Evolutionary conservation across 768 basidiomycete genomes (phyloP).

Genomic region (Lentinula lateritia): DNA sequence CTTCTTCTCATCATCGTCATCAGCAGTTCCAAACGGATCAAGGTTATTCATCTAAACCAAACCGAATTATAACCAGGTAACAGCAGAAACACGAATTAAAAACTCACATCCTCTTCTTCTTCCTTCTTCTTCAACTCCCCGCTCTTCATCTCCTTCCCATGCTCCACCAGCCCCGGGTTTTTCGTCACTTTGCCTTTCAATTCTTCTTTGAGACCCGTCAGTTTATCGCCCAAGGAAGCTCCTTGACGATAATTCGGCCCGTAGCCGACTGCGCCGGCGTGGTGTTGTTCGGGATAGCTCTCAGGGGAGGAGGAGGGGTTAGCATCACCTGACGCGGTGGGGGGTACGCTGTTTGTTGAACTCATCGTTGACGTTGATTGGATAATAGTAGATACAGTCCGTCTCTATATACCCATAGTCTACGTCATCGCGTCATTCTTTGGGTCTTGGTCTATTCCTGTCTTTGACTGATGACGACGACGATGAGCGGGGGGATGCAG

Average conservation of each 20-base stretch:
- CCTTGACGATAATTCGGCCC: conserved; percentile 33
- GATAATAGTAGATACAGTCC: too few species aligned
- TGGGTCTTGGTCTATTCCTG: too few species aligned
- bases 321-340: too few species aligned
- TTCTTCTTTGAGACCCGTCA: conserved; percentile 27
- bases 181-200: conserved; percentile 27
- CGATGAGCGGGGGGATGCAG: too few species aligned
- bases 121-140: conserved; percentile 28
- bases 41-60: too few species aligned
- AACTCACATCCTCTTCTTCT: conserved; percentile 17
- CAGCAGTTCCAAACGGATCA: background rate
- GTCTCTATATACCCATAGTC: too few species aligned
- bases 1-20: background rate
- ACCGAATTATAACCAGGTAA: too few species aligned
- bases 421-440: too few species aligned
- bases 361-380: too few species aligned
- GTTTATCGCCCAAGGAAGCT: conserved; percentile 29
- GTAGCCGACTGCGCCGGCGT: conserved; percentile 38
- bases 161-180: conserved; percentile 19
- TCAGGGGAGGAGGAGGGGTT: background rate
- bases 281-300: conserved; percentile 34
- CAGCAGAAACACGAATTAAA: too few species aligned
- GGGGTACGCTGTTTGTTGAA: too few species aligned
- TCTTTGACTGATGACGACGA: too few species aligned
- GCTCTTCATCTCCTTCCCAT: conserved; percentile 24